Evolutionary conservation across 768 basidiomycete species (phyloP).

Genomic region (Fistulinella prunicolor): DNA sequence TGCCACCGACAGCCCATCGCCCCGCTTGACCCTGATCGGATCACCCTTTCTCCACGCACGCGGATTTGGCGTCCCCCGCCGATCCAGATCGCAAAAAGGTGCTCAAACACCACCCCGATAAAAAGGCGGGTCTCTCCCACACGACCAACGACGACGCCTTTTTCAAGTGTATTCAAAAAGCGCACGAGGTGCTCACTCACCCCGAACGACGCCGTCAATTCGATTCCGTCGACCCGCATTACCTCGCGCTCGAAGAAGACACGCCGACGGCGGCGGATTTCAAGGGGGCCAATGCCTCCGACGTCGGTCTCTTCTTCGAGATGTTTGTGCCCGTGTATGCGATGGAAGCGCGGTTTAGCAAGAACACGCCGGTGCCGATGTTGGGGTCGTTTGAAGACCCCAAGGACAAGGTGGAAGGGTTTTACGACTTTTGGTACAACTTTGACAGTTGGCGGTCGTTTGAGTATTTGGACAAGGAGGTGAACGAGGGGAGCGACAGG

Average conservation of each 20-base stretch:
- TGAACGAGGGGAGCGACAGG: conserved; percentile 96
- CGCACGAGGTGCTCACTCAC: conserved; percentile 89
- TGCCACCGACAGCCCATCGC: conserved; percentile 17
- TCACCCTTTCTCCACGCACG: background rate
- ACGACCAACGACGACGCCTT: conserved; percentile 96
- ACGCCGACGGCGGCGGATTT: conserved; percentile 63
- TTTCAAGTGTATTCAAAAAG: conserved; percentile 99
- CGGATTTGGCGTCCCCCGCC: background rate
- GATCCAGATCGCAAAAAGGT: conserved; percentile 92
- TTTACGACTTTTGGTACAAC: conserved; percentile 99
- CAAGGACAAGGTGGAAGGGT: conserved; percentile 82
- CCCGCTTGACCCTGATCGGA: conserved; percentile 12
- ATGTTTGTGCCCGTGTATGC: conserved; percentile 81
- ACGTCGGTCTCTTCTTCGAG: conserved; percentile 64
- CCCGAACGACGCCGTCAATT: conserved; percentile 89
- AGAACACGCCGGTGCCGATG: conserved; percentile 74
- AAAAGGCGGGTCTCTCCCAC: conserved; percentile 75
- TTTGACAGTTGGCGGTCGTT: conserved; percentile 98
- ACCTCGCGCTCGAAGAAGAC: conserved; percentile 72
- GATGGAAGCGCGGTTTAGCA: conserved; percentile 91
- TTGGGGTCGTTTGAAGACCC: conserved; percentile 69
- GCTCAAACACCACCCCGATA: conserved; percentile 98
- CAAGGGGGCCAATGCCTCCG: conserved; percentile 44
- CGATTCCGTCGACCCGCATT: conserved; percentile 89
- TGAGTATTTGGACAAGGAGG: conserved; percentile 97